These are phyloP conservation scores for Mallotus repandus DNA, from an alignment of 441 rosid genomes.

Conservation along the genomic window DNA sequence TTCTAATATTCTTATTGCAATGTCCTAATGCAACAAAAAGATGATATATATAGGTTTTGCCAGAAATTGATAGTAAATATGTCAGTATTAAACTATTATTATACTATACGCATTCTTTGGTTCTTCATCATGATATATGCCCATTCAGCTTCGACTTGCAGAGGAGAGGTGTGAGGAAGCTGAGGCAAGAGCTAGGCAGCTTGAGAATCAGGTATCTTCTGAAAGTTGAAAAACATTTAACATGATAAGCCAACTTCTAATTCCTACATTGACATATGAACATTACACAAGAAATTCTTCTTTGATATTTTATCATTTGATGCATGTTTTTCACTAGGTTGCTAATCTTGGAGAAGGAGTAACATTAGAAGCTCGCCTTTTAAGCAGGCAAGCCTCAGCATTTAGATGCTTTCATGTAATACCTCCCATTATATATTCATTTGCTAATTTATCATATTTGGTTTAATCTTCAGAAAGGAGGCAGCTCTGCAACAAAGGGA, in stretches of 20 bases:
- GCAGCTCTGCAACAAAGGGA: slow-evolving; percentile 85
- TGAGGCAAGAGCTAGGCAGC: slow-evolving; percentile 82
- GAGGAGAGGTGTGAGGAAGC: slow-evolving; percentile 61
- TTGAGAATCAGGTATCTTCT: slow-evolving; percentile 75
- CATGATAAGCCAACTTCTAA: too few relatives aligned
- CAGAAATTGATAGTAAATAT: background rate
- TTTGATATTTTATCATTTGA: slow-evolving; percentile 8
- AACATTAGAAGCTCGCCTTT: slow-evolving; percentile 68
- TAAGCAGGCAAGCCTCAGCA: slow-evolving; percentile 64
- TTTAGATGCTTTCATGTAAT: slow-evolving; percentile 11
- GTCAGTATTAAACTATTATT: background rate
- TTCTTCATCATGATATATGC: slow-evolving; percentile 28
- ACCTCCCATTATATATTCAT: slow-evolving; percentile 7
- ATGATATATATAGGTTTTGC: background rate
- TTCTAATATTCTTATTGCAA: slow-evolving; percentile 15
- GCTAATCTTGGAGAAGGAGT: slow-evolving; percentile 81
- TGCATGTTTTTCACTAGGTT: slow-evolving; percentile 41
- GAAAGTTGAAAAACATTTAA: background rate
- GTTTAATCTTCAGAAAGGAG: slow-evolving; percentile 64
- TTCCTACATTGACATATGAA: background rate
- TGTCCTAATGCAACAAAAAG: slow-evolving; percentile 1
- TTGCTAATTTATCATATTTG: slow-evolving; percentile 27
- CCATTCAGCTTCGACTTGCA: slow-evolving; percentile 45
- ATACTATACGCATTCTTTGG: slow-evolving; percentile 6
- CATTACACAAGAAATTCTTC: background rate